Evolutionary conservation across 2,329 filamentous ascomycete genomes (phyloP).

Genomic region (Massarina eburnea): DNA sequence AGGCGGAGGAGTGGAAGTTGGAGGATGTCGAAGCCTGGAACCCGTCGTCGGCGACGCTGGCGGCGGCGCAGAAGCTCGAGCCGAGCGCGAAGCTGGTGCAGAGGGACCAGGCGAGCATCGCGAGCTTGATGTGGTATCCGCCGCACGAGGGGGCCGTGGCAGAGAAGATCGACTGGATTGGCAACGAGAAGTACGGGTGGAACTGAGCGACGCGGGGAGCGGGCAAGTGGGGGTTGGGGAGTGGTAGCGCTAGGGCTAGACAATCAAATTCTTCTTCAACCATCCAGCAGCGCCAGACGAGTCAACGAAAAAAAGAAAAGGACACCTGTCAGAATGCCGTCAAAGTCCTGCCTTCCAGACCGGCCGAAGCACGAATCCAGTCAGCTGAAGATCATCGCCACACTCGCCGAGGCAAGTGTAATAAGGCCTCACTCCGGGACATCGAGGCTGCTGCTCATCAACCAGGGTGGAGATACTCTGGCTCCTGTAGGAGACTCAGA

Average conservation of each 20-base stretch:
- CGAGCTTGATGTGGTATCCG: slow-evolving; percentile 70
- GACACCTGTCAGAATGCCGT: slow-evolving; percentile 80
- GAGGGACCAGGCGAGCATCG: slow-evolving; percentile 67
- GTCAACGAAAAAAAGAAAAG: slow-evolving; percentile 37
- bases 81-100: slow-evolving; percentile 53
- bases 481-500: slow-evolving; percentile 92
- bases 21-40: slow-evolving; percentile 81
- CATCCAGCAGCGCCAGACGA: slow-evolving; percentile 32
- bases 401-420: slow-evolving; percentile 74
- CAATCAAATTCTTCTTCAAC: slow-evolving; percentile 32
- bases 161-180: slow-evolving; percentile 67
- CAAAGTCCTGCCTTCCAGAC: slow-evolving; percentile 75
- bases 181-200: slow-evolving; percentile 79
- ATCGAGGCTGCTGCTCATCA: slow-evolving; percentile 85
- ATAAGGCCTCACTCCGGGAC: slow-evolving; percentile 81
- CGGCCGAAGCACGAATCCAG: slow-evolving; percentile 74
- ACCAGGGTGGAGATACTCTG: slow-evolving; percentile 87
- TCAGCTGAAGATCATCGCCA: slow-evolving; percentile 94
- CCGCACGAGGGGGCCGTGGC: slow-evolving; percentile 46
- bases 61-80: slow-evolving; percentile 50
- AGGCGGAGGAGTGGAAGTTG: slow-evolving; percentile 73
- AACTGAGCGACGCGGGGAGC: slow-evolving; percentile 54
- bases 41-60: slow-evolving; percentile 58
- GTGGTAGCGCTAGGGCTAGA: neutral
- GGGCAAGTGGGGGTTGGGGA: neutral